Conservation (phyloP, 257 asterid species). For the Plectranthus barbatus region DNA sequence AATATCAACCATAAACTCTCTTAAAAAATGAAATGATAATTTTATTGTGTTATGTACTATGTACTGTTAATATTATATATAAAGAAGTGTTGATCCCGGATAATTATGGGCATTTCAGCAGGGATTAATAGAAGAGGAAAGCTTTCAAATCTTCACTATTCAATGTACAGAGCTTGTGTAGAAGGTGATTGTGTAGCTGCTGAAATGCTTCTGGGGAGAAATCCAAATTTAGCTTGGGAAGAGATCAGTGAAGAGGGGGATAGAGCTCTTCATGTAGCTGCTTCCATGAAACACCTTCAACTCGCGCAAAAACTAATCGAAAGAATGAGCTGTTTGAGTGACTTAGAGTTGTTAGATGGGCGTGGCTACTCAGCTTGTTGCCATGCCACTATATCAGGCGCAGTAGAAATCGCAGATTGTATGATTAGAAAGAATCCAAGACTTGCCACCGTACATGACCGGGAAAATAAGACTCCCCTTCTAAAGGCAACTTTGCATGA, state of each 20-base stretch:
- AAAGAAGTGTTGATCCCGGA: too few relatives aligned
- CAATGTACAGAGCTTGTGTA: not conserved
- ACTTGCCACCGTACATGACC: not conserved
- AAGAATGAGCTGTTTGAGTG: not conserved
- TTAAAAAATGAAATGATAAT: too few relatives aligned
- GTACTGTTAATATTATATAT: too few relatives aligned
- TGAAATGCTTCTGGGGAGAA: not conserved
- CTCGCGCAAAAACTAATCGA: not conserved
- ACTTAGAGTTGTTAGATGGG: not conserved
- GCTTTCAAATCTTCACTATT: not conserved
- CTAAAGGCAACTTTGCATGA: not conserved
- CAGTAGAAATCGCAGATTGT: constrained; percentile 8
- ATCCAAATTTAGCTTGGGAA: not conserved
- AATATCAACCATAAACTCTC: too few relatives aligned
- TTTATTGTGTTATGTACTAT: too few relatives aligned
- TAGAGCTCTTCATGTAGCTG: not conserved
- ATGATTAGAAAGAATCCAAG: not conserved
- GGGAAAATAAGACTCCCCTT: not conserved
- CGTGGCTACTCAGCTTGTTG: not conserved
- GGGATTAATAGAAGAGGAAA: too few relatives aligned
- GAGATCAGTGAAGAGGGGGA: not conserved
- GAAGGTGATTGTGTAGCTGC: constrained; percentile 19
- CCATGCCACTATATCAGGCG: constrained; percentile 12
- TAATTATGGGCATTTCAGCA: too few relatives aligned
- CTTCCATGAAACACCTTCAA: not conserved